Conservation (phyloP, 176 grass and related monocot species). For the Coix lacrymajobi region DNA sequence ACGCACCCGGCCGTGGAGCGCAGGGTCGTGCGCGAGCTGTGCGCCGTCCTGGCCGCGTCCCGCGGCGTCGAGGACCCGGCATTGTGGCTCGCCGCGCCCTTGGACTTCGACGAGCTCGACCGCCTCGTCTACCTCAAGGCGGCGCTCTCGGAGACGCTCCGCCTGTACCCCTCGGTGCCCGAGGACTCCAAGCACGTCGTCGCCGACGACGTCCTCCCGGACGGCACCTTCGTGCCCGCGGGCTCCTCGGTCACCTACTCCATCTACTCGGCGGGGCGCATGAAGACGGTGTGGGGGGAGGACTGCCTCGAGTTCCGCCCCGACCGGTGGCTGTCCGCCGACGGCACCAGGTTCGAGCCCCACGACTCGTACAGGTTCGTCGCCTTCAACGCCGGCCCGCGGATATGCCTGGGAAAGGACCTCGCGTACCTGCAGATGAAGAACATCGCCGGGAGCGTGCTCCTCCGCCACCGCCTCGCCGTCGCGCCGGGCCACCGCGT, state of each 20-base stretch:
- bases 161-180: slow-evolving; percentile 89
- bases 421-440: slow-evolving; percentile 98
- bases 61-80: slow-evolving; percentile 47
- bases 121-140: slow-evolving; percentile 90
- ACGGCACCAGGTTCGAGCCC: slow-evolving; percentile 66
- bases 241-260: slow-evolving; percentile 92
- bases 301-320: slow-evolving; percentile 93
- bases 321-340: slow-evolving; percentile 74
- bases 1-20: slow-evolving; percentile 54
- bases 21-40: slow-evolving; percentile 54
- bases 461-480: slow-evolving; percentile 67
- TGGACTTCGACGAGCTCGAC: slow-evolving; percentile 85
- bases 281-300: slow-evolving; percentile 83
- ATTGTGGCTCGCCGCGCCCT: slow-evolving; percentile 53
- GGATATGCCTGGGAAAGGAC: slow-evolving; percentile 95
- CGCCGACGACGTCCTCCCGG: slow-evolving; percentile 74
- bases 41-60: slow-evolving; percentile 54
- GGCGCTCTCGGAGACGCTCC: slow-evolving; percentile 80
- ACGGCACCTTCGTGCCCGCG: slow-evolving; percentile 79
- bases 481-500: slow-evolving; percentile 79
- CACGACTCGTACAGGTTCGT: slow-evolving; percentile 84
- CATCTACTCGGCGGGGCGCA: slow-evolving; percentile 88
- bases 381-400: slow-evolving; percentile 89
- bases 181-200: slow-evolving; percentile 97
- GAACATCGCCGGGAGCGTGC: slow-evolving; percentile 79